These are phyloP conservation scores for Schoenoplectus tabernaemontani DNA, from an alignment of 202 grass and related monocot species.

Conservation along the genomic window DNA sequence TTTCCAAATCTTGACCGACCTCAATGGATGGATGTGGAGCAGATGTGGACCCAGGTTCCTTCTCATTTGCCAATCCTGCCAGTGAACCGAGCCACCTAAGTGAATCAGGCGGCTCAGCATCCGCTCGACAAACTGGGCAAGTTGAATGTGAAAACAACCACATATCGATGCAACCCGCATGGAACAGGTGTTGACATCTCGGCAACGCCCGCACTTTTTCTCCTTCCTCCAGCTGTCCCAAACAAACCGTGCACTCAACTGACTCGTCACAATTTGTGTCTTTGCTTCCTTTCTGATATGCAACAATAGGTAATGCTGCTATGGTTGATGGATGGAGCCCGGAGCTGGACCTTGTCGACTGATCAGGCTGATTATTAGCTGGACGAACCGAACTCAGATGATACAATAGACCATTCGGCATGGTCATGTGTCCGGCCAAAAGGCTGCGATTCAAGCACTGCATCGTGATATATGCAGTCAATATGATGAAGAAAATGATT, in stretches of 20 bases:
- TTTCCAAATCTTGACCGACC: slow-evolving; percentile 11
- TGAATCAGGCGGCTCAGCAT: slow-evolving; percentile 13
- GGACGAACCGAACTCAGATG: slow-evolving; percentile 12
- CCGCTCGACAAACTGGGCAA: slow-evolving; percentile 52
- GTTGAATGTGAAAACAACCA: slow-evolving; percentile 50
- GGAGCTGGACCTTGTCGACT: background rate
- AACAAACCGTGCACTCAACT: slow-evolving; percentile 45
- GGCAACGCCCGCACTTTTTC: slow-evolving; percentile 49
- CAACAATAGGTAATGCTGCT: slow-evolving; percentile 33
- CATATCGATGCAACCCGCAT: slow-evolving; percentile 61
- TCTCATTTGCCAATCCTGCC: background rate
- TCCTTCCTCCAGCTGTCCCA: slow-evolving; percentile 49
- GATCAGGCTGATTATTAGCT: background rate
- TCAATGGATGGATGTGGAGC: background rate
- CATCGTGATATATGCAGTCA: slow-evolving; percentile 30
- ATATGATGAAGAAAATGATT: slow-evolving; percentile 31
- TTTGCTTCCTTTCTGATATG: slow-evolving; percentile 15
- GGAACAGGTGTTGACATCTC: slow-evolving; percentile 56
- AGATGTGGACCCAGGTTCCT: slow-evolving; percentile 6
- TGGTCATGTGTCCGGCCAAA: background rate
- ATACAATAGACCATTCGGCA: background rate
- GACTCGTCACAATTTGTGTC: background rate
- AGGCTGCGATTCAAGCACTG: slow-evolving; percentile 23
- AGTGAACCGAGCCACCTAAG: background rate
- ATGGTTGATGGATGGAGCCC: slow-evolving; percentile 37